These are phyloP conservation scores for Botrytis porri DNA, from an alignment of 2,329 filamentous ascomycete genomes.

Conservation along the genomic window DNA sequence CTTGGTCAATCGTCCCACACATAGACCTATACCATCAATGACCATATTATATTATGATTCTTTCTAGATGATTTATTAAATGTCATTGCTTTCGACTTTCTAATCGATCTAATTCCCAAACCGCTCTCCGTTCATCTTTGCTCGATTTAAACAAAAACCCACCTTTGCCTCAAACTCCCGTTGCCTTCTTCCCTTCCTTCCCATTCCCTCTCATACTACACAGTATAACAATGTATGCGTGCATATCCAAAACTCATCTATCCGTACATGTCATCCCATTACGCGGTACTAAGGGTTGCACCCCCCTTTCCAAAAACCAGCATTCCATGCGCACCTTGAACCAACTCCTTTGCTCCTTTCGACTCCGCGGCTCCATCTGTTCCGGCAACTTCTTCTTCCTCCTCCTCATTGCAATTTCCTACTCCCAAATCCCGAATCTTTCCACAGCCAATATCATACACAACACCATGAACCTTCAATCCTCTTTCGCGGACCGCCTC, in stretches of 20 bases:
- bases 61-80: background rate
- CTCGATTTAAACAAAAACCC: constrained; percentile 1
- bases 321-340: constrained; percentile 48
- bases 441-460: constrained; percentile 62
- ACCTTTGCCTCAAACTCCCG: constrained; percentile 4
- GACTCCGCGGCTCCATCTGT: constrained; percentile 19
- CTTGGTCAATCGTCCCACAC: background rate
- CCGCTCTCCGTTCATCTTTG: background rate
- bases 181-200: background rate
- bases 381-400: constrained; percentile 39
- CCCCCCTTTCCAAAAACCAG: constrained; percentile 48
- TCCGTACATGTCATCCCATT: constrained; percentile 27
- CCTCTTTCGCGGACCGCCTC: constrained; percentile 69
- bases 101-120: background rate
- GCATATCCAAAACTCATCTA: constrained; percentile 22
- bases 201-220: background rate
- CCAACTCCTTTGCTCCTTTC: constrained; percentile 22
- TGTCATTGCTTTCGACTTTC: background rate
- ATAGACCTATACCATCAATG: background rate
- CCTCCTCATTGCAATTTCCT: constrained; percentile 36
- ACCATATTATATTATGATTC: background rate
- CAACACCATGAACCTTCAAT: constrained; percentile 71
- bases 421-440: constrained; percentile 49
- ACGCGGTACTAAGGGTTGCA: constrained; percentile 38
- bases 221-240: background rate